Evolutionary conservation across 257 asterid genomes (phyloP).

Genomic region (Jaltomata sinuosa): DNA sequence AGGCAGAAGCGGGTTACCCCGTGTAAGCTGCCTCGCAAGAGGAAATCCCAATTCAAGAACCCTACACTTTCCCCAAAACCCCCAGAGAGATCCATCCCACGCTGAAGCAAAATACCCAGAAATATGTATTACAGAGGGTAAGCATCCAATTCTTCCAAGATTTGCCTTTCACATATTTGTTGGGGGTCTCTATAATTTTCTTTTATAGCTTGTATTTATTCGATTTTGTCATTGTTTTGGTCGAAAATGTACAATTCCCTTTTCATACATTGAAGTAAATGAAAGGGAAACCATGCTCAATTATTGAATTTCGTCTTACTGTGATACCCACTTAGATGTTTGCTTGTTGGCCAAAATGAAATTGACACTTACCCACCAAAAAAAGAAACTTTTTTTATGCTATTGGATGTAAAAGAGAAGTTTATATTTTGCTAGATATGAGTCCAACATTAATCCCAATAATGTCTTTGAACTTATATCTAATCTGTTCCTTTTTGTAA

Average conservation of each 20-base stretch:
- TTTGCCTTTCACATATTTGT: too few species aligned
- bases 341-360: neutral
- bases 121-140: conserved; percentile 30
- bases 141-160: neutral
- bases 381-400: neutral
- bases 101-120: neutral
- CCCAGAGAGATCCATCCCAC: neutral
- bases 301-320: too few species aligned
- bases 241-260: neutral
- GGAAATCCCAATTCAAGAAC: neutral
- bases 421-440: neutral
- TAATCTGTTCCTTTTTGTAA: too few species aligned
- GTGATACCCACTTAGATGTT: neutral
- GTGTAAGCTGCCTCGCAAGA: neutral
- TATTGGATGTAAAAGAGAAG: neutral
- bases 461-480: neutral
- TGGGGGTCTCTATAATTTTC: neutral
- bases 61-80: neutral
- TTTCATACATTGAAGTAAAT: neutral
- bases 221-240: neutral
- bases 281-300: too few species aligned
- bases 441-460: neutral
- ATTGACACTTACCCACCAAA: neutral
- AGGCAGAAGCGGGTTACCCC: neutral
- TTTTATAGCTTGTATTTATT: neutral